Evolutionary conservation across 768 basidiomycete species (phyloP).

Genomic region (Psilocybe tampanensis): DNA sequence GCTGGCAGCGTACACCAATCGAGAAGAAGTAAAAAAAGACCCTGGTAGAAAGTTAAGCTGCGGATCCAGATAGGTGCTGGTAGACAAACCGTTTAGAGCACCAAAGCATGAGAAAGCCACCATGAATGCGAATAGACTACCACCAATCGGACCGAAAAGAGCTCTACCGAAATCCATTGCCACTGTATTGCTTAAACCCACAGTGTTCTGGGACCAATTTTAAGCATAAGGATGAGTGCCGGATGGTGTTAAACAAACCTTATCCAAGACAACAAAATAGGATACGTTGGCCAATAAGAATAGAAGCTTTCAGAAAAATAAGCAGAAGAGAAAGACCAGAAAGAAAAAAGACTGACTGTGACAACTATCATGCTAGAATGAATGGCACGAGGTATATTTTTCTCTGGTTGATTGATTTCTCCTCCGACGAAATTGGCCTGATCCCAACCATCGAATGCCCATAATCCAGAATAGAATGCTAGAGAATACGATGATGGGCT

Average conservation of each 20-base stretch:
- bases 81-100: slow-evolving; percentile 75
- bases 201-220: slow-evolving; percentile 46
- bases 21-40: slow-evolving; percentile 74
- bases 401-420: slow-evolving; percentile 80
- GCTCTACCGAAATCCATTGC: slow-evolving; percentile 91
- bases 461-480: slow-evolving; percentile 93
- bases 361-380: slow-evolving; percentile 90
- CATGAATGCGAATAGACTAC: slow-evolving; percentile 83
- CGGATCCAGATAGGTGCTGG: background rate
- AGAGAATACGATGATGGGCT: slow-evolving; percentile 88
- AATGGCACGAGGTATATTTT: slow-evolving; percentile 86
- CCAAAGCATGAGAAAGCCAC: slow-evolving; percentile 97
- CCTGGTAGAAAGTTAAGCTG: slow-evolving; percentile 39
- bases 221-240: background rate
- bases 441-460: slow-evolving; percentile 98
- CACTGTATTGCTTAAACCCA: slow-evolving; percentile 82
- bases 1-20: slow-evolving; percentile 87
- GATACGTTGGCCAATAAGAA: slow-evolving; percentile 85
- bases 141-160: slow-evolving; percentile 86
- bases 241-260: slow-evolving; percentile 39
- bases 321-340: background rate
- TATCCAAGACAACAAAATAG: slow-evolving; percentile 93
- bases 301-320: slow-evolving; percentile 48
- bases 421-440: slow-evolving; percentile 91
- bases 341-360: slow-evolving; percentile 47